Evolutionary conservation across 2,329 filamentous ascomycete genomes (phyloP).

Genomic region (Aureobasidium lini): DNA sequence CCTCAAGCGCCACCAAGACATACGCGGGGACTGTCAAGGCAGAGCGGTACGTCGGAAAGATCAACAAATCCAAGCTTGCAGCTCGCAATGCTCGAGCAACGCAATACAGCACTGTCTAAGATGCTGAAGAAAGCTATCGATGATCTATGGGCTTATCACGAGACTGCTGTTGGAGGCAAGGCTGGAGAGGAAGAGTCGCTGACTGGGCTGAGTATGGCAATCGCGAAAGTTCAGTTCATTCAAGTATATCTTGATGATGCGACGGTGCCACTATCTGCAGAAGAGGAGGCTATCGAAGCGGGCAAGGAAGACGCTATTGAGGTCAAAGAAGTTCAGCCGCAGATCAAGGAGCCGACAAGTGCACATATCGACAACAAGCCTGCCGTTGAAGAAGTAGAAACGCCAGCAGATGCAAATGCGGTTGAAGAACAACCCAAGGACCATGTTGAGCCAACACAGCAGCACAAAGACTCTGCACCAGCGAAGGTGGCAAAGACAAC

Average conservation of each 20-base stretch:
- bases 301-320: slow-evolving; percentile 8
- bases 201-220: slow-evolving; percentile 39
- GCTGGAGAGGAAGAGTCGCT: slow-evolving; percentile 30
- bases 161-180: slow-evolving; percentile 33
- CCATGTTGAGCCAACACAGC: slow-evolving; percentile 13
- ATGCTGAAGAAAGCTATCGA: slow-evolving; percentile 62
- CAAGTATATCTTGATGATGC: slow-evolving; percentile 44
- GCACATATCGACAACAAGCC: background rate
- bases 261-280: slow-evolving; percentile 35
- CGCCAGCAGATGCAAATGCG: background rate
- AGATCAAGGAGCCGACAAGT: slow-evolving; percentile 2
- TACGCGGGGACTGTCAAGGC: background rate
- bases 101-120: slow-evolving; percentile 59
- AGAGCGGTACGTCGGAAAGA: background rate
- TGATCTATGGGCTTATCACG: slow-evolving; percentile 55
- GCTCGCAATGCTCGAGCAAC: slow-evolving; percentile 50
- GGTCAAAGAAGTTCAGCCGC: background rate
- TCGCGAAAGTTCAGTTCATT: slow-evolving; percentile 45
- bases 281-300: slow-evolving; percentile 30
- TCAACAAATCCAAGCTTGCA: slow-evolving; percentile 30
- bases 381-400: background rate
- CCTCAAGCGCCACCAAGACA: slow-evolving; percentile 27
- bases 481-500: background rate
- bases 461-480: background rate
- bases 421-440: background rate